Conservation (phyloP, 352 stramenopile genomes). For the Phytophthora pisi region DNA sequence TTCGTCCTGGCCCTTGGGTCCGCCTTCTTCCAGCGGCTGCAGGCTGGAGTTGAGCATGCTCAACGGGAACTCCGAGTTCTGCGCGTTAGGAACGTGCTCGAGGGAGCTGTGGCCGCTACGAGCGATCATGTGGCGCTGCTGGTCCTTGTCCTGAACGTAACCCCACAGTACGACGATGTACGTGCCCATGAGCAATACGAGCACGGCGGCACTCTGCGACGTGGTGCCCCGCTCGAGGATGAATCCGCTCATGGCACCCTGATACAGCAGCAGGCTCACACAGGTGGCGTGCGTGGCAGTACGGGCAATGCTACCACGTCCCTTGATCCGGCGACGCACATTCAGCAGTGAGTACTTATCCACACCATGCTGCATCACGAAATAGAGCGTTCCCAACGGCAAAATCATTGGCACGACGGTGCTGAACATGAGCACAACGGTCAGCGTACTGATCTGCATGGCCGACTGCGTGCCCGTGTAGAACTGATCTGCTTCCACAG, state of each 20-base stretch:
- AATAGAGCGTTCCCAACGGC: slow-evolving; percentile 82
- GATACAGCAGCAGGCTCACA: slow-evolving; percentile 82
- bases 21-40: slow-evolving; percentile 25
- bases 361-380: slow-evolving; percentile 82
- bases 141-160: slow-evolving; percentile 89
- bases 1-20: slow-evolving; percentile 6
- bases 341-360: slow-evolving; percentile 87
- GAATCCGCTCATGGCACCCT: slow-evolving; percentile 83
- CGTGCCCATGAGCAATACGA: slow-evolving; percentile 82
- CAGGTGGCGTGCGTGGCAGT: slow-evolving; percentile 84
- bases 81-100: slow-evolving; percentile 30
- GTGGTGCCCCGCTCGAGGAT: slow-evolving; percentile 83
- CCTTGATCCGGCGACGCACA: slow-evolving; percentile 85
- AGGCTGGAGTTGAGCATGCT: slow-evolving; percentile 32
- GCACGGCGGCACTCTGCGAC: slow-evolving; percentile 68
- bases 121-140: slow-evolving; percentile 54
- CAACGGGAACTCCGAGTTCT: slow-evolving; percentile 27
- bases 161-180: slow-evolving; percentile 83
- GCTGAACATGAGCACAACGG: slow-evolving; percentile 84
- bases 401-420: slow-evolving; percentile 87
- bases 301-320: slow-evolving; percentile 79
- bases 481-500: slow-evolving; percentile 79
- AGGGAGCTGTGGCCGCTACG: slow-evolving; percentile 47
- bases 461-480: slow-evolving; percentile 86
- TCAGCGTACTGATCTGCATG: slow-evolving; percentile 86